Evolutionary conservation across 495 filamentous ascomycete species (phyloP), one percentile per base, ranked within the genome.

Genomic region (Acidiella bohemica): DNA sequence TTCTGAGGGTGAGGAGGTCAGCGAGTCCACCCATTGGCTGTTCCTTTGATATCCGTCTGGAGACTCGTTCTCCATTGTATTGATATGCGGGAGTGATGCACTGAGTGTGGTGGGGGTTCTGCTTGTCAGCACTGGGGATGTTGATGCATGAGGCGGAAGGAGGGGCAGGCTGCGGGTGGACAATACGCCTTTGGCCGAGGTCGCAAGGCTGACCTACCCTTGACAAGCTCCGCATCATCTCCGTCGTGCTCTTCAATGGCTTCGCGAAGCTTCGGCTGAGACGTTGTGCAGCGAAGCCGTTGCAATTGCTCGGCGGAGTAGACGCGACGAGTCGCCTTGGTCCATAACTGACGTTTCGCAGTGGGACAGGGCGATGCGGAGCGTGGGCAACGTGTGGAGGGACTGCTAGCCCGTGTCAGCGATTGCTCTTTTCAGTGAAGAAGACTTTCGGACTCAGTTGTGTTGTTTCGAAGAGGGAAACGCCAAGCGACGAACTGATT

Each of bases 191-290:
- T n/a, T n/a, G n/a, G n/a, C n/a, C n/a, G n/a, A n/a, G n/a, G n/a
- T n/a, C n/a, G 19, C 33, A 34, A 12, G 11, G 20, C 31, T 21
- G 34, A 50, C 32, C 6, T 39, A 51, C 47, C 47, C 38, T 46
- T 51, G 14, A 51, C 37, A 18, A 51, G 32, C 42, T 51, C 47
- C 5, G 47, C 47, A 46, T 51, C 47, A 26, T 51, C 47, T 12
- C 36, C 47, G 16, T 42, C 47, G n/a, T 41, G 32, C 32, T 51
- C 42, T 37, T 51, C 47, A 20, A 51, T 51, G 10, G 47, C 47
- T 36, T 51, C 47, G 17, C 38, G 17, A 25, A 51, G 39, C 29
- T 29, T 51, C 11, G 47, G 47, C 23, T 51, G 47, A 9, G 47
- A 51, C 4, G 16, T 32, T 19, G 42, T 41, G 14, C 13, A 23